Percentiles rank a stretch among this genome's conserved stretches.
Conservation (phyloP, 371 early-diverging fungal species). For the Actinomortierella ambigua region DNA sequence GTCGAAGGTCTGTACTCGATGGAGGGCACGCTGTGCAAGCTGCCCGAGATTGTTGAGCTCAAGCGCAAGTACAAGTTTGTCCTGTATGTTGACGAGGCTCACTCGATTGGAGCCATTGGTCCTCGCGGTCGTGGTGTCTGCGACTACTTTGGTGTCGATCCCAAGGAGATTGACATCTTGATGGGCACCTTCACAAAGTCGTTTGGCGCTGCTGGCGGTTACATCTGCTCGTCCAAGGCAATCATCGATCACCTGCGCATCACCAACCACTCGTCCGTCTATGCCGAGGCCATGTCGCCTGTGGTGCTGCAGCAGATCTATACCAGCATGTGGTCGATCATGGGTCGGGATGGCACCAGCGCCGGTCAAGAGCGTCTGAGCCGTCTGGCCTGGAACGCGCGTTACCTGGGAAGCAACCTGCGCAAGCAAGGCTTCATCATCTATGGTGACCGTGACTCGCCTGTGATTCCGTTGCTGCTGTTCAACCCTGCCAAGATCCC, state of each 20-base stretch:
- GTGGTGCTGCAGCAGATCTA: constrained; percentile 94
- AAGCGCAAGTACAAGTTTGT: constrained; percentile 98
- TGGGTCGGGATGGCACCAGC: constrained; percentile 84
- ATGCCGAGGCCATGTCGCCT: constrained; percentile 94
- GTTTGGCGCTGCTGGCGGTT: constrained; percentile 99
- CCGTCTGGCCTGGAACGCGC: constrained; percentile 86
- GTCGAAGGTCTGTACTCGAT: constrained; percentile 99
- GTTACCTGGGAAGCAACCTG: constrained; percentile 85
- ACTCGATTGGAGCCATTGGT: constrained; percentile 98
- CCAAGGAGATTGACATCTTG: constrained; percentile 92
- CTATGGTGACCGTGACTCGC: constrained; percentile 92
- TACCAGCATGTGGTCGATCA: constrained; percentile 88
- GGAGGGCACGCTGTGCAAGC: constrained; percentile 96
- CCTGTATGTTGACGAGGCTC: constrained; percentile 99
- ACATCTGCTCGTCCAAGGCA: constrained; percentile 87
- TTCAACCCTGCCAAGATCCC: constrained; percentile 98
- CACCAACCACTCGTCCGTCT: constrained; percentile 81
- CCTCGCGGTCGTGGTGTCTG: constrained; percentile 96
- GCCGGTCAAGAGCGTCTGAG: constrained; percentile 87
- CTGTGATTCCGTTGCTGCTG: constrained; percentile 97
- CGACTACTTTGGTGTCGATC: constrained; percentile 94
- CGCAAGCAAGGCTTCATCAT: constrained; percentile 95
- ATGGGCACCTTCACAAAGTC: constrained; percentile 99
- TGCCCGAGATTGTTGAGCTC: constrained; percentile 91
- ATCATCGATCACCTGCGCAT: constrained; percentile 89